These are phyloP conservation scores for Lyophyllum shimeji DNA, from an alignment of 768 basidiomycete genomes.

Conservation along the genomic window DNA sequence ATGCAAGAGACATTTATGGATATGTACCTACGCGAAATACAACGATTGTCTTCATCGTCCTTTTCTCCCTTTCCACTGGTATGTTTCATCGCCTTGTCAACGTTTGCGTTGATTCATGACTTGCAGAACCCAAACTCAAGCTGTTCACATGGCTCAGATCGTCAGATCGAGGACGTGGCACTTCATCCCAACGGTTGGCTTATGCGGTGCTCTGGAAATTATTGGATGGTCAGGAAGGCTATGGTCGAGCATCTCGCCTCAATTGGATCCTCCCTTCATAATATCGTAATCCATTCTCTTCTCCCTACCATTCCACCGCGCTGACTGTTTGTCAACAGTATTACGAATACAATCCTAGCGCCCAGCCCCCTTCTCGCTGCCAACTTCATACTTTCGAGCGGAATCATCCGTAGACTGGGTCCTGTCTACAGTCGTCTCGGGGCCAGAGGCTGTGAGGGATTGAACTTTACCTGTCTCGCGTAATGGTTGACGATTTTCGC, in stretches of 20 bases:
- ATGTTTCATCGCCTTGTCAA: too few species aligned
- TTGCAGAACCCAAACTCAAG: conserved; percentile 22
- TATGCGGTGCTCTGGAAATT: conserved; percentile 49
- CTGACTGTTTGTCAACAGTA: conserved; percentile 23
- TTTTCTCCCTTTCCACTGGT: too few species aligned
- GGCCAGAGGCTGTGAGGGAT: conserved; percentile 36
- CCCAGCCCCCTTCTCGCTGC: conserved; percentile 60
- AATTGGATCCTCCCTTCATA: conserved; percentile 26
- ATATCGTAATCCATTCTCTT: conserved; percentile 36
- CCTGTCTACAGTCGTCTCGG: conserved; percentile 48
- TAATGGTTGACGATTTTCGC: not conserved
- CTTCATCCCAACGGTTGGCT: conserved; percentile 46
- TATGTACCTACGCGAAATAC: too few species aligned
- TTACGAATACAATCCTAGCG: conserved; percentile 45
- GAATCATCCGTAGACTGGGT: conserved; percentile 44
- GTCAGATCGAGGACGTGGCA: conserved; percentile 48
- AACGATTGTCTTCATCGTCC: too few species aligned
- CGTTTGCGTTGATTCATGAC: too few species aligned
- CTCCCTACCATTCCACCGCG: not conserved
- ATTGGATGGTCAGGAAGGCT: conserved; percentile 56
- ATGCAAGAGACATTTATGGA: too few species aligned
- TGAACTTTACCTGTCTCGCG: not conserved
- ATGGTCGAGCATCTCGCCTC: conserved; percentile 42
- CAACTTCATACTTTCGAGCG: conserved; percentile 53
- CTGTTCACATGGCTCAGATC: conserved; percentile 46